Evolutionary conservation across 371 early-diverging fungal genomes (phyloP).

Genomic region (Batkoa obscura): DNA sequence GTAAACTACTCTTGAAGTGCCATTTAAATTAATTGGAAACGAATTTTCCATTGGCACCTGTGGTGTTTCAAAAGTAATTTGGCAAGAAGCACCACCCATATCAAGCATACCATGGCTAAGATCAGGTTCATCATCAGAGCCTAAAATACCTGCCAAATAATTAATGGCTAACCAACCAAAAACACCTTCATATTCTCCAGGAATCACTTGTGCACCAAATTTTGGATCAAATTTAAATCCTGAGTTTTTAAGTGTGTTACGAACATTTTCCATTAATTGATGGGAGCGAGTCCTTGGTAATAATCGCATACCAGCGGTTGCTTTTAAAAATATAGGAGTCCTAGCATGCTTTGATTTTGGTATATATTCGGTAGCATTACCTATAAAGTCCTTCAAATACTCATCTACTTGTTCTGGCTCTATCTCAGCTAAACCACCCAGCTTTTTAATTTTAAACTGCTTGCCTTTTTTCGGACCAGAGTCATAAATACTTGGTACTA

Average conservation of each 20-base stretch:
- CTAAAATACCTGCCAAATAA: conserved; percentile 59
- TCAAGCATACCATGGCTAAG: conserved; percentile 56
- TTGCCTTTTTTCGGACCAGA: neutral
- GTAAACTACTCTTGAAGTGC: conserved; percentile 29
- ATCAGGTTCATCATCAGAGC: conserved; percentile 20
- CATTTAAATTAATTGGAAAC: conserved; percentile 24
- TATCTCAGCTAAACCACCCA: neutral
- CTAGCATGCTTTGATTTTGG: conserved; percentile 32
- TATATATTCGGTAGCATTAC: conserved; percentile 47
- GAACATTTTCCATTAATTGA: conserved; percentile 30
- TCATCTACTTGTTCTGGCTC: conserved; percentile 27
- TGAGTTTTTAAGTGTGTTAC: conserved; percentile 5
- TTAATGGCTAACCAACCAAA: conserved; percentile 90
- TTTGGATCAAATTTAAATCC: conserved; percentile 27
- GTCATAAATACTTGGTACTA: neutral
- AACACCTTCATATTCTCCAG: conserved; percentile 83
- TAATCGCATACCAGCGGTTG: conserved; percentile 89
- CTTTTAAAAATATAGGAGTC: conserved; percentile 74
- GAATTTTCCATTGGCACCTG: conserved; percentile 5
- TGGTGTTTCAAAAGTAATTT: conserved; percentile 41
- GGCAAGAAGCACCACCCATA: conserved; percentile 76
- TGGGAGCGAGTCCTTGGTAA: conserved; percentile 28
- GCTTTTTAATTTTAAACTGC: conserved; percentile 5
- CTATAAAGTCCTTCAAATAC: conserved; percentile 44
- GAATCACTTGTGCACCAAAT: conserved; percentile 53